A percentile compares a stretch with the other conserved stretches of the same genome.
phyloP scores from a whole-genome alignment of 78 protist genomes.

The Dictyostelium purpureum region DNA sequence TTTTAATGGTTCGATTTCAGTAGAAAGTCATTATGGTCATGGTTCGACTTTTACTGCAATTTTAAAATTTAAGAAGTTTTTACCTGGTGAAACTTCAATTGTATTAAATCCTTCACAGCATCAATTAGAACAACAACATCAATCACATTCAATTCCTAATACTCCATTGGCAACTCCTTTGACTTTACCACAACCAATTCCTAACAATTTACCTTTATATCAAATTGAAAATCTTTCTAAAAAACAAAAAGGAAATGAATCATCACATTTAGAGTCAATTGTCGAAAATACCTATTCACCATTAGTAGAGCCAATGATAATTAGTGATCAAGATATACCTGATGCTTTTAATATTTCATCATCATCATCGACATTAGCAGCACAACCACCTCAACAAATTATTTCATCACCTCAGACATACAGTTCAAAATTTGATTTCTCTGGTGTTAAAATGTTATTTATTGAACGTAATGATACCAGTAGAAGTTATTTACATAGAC shows the following conservation, averaged over 20 bases:
- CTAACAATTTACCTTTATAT: neutral
- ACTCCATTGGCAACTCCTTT: neutral
- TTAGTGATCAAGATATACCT: constrained; percentile 6
- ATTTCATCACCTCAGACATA: neutral
- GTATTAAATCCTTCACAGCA: neutral
- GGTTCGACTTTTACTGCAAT: constrained; percentile 27
- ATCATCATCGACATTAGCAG: neutral
- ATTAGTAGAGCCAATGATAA: constrained; percentile 11
- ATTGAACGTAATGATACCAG: constrained; percentile 32
- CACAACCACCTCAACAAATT: neutral
- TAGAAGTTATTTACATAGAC: constrained; percentile 17
- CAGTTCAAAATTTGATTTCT: constrained; percentile 10
- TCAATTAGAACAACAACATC: neutral
- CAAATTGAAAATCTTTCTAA: neutral
- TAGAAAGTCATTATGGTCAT: constrained; percentile 52
- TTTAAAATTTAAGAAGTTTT: constrained; percentile 19
- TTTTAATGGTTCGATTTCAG: constrained; percentile 46
- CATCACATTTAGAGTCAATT: constrained; percentile 10
- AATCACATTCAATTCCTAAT: neutral
- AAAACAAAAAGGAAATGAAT: neutral
- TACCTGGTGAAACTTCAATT: neutral
- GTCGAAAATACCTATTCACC: neutral
- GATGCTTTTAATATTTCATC: neutral
- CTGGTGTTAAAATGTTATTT: constrained; percentile 13
- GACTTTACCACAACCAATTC: neutral